These are phyloP conservation scores for Gossypium australe DNA, from an alignment of 345 rosid genomes.

Conservation along the genomic window DNA sequence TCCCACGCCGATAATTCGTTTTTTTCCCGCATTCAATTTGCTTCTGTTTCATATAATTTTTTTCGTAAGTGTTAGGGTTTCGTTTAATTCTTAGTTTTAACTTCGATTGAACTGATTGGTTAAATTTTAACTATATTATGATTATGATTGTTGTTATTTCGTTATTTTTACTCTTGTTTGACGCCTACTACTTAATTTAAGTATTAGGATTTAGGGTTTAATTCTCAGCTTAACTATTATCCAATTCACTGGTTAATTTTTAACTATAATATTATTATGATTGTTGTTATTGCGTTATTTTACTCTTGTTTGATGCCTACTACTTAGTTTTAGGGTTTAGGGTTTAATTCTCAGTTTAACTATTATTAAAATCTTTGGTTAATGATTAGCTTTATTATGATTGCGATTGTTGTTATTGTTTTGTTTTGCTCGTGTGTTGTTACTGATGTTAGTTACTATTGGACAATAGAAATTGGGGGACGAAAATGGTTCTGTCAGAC, in stretches of 20 bases:
- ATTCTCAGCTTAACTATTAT: background rate
- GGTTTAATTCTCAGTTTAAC: background rate
- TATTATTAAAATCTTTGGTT: background rate
- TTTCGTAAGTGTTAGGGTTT: background rate
- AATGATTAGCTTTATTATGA: background rate
- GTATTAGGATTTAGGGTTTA: background rate
- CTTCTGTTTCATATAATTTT: background rate
- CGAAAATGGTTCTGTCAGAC: slow-evolving; percentile 52
- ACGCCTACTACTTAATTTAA: background rate
- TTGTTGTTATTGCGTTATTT: background rate
- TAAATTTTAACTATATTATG: background rate
- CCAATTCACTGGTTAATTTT: background rate
- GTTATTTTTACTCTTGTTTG: background rate
- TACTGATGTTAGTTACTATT: background rate
- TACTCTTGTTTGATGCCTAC: background rate
- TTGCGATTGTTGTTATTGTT: background rate
- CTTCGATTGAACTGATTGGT: background rate
- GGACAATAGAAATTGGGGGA: background rate
- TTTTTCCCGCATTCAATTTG: background rate
- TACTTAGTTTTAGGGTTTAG: background rate
- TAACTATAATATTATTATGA: background rate
- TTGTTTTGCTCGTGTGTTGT: background rate
- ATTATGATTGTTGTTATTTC: background rate
- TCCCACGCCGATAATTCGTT: background rate
- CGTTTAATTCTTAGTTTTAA: background rate